phyloP scores from a whole-genome alignment of 306 rosid genomes.

The Inga oerstediana region DNA sequence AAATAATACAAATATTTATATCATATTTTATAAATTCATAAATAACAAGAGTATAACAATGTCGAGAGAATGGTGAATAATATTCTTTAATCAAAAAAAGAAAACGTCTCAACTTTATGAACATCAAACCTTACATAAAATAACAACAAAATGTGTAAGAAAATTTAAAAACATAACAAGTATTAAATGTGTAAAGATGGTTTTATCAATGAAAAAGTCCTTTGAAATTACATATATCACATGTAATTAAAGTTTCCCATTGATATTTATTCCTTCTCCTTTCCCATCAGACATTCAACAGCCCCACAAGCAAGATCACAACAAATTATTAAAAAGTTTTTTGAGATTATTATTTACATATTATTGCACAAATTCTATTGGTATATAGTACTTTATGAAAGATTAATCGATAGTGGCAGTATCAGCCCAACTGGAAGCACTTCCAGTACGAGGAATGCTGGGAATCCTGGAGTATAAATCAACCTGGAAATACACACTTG shows the following conservation, averaged over 20 bases:
- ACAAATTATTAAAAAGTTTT: not conserved
- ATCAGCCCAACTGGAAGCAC: constrained; percentile 64
- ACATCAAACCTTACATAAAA: too few relatives aligned
- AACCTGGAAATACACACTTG: constrained; percentile 59
- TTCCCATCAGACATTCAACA: constrained; percentile 14
- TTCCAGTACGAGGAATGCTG: constrained; percentile 62
- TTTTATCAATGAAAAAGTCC: not conserved
- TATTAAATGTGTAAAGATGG: not conserved
- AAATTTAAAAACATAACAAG: not conserved
- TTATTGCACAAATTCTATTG: constrained; percentile 1
- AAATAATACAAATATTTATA: too few relatives aligned
- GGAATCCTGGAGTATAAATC: constrained; percentile 51
- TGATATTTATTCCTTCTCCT: not conserved
- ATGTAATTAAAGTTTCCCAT: not conserved
- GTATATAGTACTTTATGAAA: not conserved
- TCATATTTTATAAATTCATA: too few relatives aligned
- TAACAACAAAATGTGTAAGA: not conserved
- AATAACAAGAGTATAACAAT: too few relatives aligned
- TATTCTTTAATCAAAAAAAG: too few relatives aligned
- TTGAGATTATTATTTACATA: not conserved
- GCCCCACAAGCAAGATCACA: not conserved
- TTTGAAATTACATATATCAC: not conserved
- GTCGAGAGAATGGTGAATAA: too few relatives aligned
- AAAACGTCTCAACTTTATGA: too few relatives aligned
- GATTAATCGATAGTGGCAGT: constrained; percentile 10